Conservation (phyloP, 1,284 basidiomycete genomes). For the Lignosus rhinocerotis region DNA sequence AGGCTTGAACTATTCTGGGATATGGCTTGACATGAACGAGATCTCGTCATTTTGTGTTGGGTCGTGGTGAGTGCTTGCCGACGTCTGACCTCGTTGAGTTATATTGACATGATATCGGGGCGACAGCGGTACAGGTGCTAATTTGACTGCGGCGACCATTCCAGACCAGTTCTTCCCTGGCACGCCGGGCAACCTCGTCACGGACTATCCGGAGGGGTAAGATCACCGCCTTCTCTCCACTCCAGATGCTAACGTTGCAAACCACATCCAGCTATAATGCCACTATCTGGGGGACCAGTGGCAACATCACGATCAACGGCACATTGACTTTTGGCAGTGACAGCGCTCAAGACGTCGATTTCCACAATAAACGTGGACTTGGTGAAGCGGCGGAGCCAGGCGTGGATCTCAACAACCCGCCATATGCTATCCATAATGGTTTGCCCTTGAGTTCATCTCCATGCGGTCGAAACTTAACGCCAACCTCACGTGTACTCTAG, state of each 20-base stretch:
- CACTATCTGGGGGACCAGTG: conserved; percentile 62
- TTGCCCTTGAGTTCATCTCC: conserved; percentile 37
- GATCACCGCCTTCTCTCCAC: conserved; percentile 15
- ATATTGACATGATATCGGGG: conserved; percentile 44
- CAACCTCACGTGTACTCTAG: conserved; percentile 38
- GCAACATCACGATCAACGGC: conserved; percentile 75
- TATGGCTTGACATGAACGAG: conserved; percentile 82
- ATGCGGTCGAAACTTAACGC: neutral
- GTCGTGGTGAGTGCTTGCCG: conserved; percentile 51
- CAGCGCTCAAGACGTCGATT: conserved; percentile 46
- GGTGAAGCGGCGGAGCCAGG: conserved; percentile 51
- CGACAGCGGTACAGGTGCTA: conserved; percentile 50
- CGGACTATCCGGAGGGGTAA: conserved; percentile 66
- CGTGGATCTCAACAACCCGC: conserved; percentile 55
- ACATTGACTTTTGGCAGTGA: conserved; percentile 49
- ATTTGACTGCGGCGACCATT: conserved; percentile 48
- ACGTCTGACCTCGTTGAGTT: conserved; percentile 37
- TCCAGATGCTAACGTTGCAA: neutral
- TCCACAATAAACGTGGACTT: conserved; percentile 40
- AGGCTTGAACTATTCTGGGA: conserved; percentile 63
- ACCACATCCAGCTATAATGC: conserved; percentile 56
- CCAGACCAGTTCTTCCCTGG: conserved; percentile 52
- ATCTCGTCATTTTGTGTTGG: conserved; percentile 65
- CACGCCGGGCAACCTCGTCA: conserved; percentile 49
- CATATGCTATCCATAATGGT: conserved; percentile 76